These are phyloP conservation scores for Talaromyces sp. DNA, from an alignment of 2,329 filamentous ascomycete species.

Conservation along the genomic window DNA sequence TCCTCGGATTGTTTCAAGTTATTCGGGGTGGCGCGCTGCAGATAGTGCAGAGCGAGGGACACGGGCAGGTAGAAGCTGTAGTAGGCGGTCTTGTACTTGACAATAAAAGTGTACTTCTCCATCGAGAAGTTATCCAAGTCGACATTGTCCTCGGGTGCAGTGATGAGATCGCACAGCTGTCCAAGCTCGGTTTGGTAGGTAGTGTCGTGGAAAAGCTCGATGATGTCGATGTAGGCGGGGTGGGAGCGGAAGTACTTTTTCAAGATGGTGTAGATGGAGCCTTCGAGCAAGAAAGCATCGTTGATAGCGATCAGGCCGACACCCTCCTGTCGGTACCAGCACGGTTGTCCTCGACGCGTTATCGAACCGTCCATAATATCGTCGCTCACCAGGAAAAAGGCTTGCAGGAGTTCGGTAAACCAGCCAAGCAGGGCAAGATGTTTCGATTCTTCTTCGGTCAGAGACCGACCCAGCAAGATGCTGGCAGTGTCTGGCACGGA, in stretches of 20 bases:
- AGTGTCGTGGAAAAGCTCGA: slow-evolving; percentile 95
- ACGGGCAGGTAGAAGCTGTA: slow-evolving; percentile 99
- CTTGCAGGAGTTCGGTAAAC: slow-evolving; percentile 97
- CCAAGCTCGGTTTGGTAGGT: slow-evolving; percentile 93
- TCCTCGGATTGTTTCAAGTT: slow-evolving; percentile 86
- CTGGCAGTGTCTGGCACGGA: slow-evolving; percentile 89
- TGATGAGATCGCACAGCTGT: slow-evolving; percentile 90
- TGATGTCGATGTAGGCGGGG: slow-evolving; percentile 79
- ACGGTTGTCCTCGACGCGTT: slow-evolving; percentile 88
- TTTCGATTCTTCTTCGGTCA: slow-evolving; percentile 81
- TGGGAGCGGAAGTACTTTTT: slow-evolving; percentile 91
- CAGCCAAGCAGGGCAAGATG: slow-evolving; percentile 83
- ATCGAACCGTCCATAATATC: slow-evolving; percentile 98
- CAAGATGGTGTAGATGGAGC: slow-evolving; percentile 81
- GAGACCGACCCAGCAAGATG: slow-evolving; percentile 66
- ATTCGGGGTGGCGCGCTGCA: slow-evolving; percentile 75
- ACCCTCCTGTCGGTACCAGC: slow-evolving; percentile 87
- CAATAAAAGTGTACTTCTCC: slow-evolving; percentile 95
- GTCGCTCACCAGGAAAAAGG: slow-evolving; percentile 97
- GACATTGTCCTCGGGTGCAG: slow-evolving; percentile 88
- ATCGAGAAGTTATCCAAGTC: slow-evolving; percentile 93
- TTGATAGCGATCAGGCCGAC: slow-evolving; percentile 98
- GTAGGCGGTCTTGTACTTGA: slow-evolving; percentile 99
- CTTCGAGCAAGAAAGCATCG: slow-evolving; percentile 93
- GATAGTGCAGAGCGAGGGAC: slow-evolving; percentile 79